Evolutionary conservation across 2,329 filamentous ascomycete species (phyloP).

Genomic region (Trichoderma harzianum): DNA sequence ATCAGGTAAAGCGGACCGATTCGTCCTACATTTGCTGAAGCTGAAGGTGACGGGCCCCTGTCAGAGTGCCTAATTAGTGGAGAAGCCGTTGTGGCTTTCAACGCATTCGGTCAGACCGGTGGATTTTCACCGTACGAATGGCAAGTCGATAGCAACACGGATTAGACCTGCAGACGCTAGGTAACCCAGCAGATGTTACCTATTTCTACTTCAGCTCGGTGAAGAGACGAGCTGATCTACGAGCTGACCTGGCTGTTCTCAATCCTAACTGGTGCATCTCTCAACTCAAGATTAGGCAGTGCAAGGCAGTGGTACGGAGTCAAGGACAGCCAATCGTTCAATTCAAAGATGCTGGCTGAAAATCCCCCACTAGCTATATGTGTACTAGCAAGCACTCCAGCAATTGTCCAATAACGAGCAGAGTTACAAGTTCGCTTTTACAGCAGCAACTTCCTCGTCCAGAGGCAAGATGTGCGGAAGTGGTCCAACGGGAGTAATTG

Average conservation of each 20-base stretch:
- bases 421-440: constrained; percentile 22
- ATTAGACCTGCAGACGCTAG: background rate
- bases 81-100: background rate
- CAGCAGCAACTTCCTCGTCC: constrained; percentile 71
- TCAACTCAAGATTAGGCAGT: background rate
- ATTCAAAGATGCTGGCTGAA: background rate
- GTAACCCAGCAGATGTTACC: background rate
- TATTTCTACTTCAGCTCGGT: background rate
- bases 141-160: background rate
- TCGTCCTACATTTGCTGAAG: background rate
- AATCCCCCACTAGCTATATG: background rate
- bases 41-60: background rate
- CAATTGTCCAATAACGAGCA: background rate
- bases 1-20: background rate
- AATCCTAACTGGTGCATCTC: background rate
- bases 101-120: background rate
- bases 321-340: background rate
- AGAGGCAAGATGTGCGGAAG: constrained; percentile 73
- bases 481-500: constrained; percentile 81
- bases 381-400: background rate
- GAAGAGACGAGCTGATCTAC: background rate
- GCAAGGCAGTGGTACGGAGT: background rate
- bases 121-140: background rate
- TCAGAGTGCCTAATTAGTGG: background rate
- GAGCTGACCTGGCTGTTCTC: background rate